phyloP scores from a whole-genome alignment of 352 stramenopile species.

The Thalassiosira livingstoniorum region DNA sequence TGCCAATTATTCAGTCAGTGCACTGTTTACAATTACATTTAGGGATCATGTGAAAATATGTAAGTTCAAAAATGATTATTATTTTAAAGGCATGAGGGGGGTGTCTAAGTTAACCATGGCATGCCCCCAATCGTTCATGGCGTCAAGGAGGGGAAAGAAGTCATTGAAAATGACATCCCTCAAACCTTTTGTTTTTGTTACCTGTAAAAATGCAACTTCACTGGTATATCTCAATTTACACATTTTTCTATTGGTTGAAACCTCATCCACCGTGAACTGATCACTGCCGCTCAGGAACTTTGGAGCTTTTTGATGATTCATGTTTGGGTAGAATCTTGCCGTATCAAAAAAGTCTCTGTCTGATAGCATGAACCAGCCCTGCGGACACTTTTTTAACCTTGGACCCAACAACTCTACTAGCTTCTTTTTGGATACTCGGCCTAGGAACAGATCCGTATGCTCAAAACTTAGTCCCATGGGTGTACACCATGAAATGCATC shows the following conservation, averaged over 20 bases:
- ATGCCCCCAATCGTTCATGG: conserved; percentile 49
- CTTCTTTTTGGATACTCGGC: conserved; percentile 33
- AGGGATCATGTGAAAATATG: no score
- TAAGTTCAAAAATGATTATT: no score
- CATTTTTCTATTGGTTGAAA: conserved; percentile 41
- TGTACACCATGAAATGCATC: conserved; percentile 43
- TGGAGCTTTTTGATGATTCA: conserved; percentile 47
- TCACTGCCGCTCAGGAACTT: conserved; percentile 45
- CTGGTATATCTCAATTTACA: conserved; percentile 49
- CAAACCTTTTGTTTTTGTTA: conserved; percentile 39
- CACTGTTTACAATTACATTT: no score
- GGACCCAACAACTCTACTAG: conserved; percentile 48
- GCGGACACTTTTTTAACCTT: conserved; percentile 37
- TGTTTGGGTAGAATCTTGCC: conserved; percentile 44
- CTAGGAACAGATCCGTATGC: conserved; percentile 45
- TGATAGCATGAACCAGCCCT: conserved; percentile 45
- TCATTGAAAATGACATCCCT: conserved; percentile 43
- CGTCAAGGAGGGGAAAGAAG: conserved; percentile 36
- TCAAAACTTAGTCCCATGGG: conserved; percentile 46
- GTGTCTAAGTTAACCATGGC: conserved; percentile 33
- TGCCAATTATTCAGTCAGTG: no score
- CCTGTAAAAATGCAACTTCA: conserved; percentile 34
- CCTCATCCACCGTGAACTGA: conserved; percentile 53
- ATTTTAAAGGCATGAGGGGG: conserved; percentile 17
- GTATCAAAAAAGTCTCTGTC: conserved; percentile 45